Evolutionary conservation across 768 basidiomycete species (phyloP), one percentile per base, ranked within the genome.

Genomic region (Russula dissimulans): DNA sequence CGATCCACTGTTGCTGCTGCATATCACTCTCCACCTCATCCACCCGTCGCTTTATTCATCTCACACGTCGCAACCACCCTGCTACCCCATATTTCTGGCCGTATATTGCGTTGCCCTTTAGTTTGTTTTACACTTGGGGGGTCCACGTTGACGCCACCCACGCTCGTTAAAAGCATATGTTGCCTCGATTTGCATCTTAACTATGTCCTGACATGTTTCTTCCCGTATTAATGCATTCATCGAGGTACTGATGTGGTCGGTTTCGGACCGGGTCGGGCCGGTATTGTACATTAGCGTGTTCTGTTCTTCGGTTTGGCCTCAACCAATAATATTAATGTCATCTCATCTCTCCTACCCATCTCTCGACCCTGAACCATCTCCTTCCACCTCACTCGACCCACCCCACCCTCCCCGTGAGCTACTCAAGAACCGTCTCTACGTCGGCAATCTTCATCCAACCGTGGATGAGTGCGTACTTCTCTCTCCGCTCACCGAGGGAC

Each of bases 381-480:
- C 62, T 0, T 57, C 63, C 18, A 56, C 68, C 6, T 53, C 63
- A 11, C 62, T 65, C 4, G 65, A 63, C 10, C 46, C 59, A 10
- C 50, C 64, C 5, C 44, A 69, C 8, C 68, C 65, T 54, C 59
- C 64, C 2, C 66, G 70, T 29, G 66, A 67, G 44, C 34, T 78
- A 11, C 69, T 85, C 34, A 85, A 80, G 66, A 89, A 95, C 70
- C 77, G 94, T 44, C 78, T 97, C 5, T 97, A 93, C 66, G 79
- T 97, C 46, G 95, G 95, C 18, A 97, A 97, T 70, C 75, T 97
- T 17, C 85, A 90, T 68, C 82, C 87, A 1, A 80, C 86, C 6
- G 88, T 95, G 36, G 91, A 94, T 72, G 92, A 97, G 90, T 95
- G 60, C 61, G 77, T 74, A 9, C 48, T 46, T 32, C 17, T 18